Evolutionary conservation across 805 yeast species (phyloP).

Genomic region (Hanseniaspora valbyensis): DNA sequence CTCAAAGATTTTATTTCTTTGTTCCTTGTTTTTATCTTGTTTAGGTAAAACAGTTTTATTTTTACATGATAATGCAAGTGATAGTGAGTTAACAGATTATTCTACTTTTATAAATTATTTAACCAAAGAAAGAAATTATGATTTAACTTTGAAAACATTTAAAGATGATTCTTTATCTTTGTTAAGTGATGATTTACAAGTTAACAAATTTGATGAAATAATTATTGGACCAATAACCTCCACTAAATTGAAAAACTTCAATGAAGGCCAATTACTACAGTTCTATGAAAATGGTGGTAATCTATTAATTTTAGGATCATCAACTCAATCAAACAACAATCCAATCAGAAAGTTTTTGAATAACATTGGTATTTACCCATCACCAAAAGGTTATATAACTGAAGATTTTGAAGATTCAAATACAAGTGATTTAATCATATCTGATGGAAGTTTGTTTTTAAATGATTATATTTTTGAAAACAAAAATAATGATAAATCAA

Average conservation of each 20-base stretch:
- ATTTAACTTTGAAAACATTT: constrained; percentile 23
- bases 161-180: constrained; percentile 15
- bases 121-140: constrained; percentile 20
- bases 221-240: constrained; percentile 43
- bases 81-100: constrained; percentile 26
- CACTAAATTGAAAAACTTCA: constrained; percentile 35
- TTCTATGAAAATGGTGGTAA: constrained; percentile 65
- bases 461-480: constrained; percentile 18
- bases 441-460: constrained; percentile 17
- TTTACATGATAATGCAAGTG: constrained; percentile 26
- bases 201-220: constrained; percentile 42
- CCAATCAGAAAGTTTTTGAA: constrained; percentile 55
- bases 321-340: constrained; percentile 41
- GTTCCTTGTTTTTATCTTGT: constrained; percentile 15
- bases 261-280: constrained; percentile 38
- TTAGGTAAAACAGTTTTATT: constrained; percentile 24
- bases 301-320: constrained; percentile 49
- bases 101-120: constrained; percentile 16
- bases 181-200: constrained; percentile 30
- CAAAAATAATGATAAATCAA: constrained; percentile 11
- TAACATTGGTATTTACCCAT: constrained; percentile 73
- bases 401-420: constrained; percentile 49
- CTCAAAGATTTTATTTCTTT: background rate
- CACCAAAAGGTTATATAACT: constrained; percentile 59
- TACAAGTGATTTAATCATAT: constrained; percentile 16